A percentile compares a stretch with the other conserved stretches of the same genome.
Evolutionary conservation across 306 rosid species (phyloP).

Genomic region (Vicia sativa): DNA sequence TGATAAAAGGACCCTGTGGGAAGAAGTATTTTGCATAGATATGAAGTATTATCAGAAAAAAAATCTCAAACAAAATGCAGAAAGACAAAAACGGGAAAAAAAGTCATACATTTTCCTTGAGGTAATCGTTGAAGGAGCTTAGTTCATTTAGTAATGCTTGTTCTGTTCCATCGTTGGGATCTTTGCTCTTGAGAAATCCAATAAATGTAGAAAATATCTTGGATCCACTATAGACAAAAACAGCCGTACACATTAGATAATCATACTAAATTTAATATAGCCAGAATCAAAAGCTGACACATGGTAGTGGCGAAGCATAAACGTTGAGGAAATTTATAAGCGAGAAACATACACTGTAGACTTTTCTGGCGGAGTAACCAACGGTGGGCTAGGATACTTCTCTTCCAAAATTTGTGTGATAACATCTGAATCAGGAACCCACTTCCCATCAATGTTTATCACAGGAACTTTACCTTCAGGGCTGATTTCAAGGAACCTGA

Average conservation of each 20-base stretch:
- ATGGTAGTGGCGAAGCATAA: too few species aligned
- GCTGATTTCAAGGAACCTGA: constrained; percentile 78
- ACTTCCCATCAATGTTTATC: constrained; percentile 72
- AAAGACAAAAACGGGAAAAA: constrained; percentile 22
- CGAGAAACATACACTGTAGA: constrained; percentile 63
- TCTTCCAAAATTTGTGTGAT: constrained; percentile 78
- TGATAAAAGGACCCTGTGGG: constrained; percentile 82
- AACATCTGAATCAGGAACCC: constrained; percentile 91
- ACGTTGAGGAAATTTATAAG: constrained; percentile 26
- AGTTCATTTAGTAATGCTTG: constrained; percentile 78
- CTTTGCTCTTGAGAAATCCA: constrained; percentile 94
- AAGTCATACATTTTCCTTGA: constrained; percentile 78
- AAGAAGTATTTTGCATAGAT: constrained; percentile 1
- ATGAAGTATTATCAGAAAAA: neutral
- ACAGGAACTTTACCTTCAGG: constrained; percentile 88
- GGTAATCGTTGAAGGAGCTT: constrained; percentile 70
- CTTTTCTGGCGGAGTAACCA: constrained; percentile 78
- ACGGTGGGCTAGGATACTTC: constrained; percentile 87
- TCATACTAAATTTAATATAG: constrained; percentile 10
- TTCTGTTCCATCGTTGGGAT: constrained; percentile 82
- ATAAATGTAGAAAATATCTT: constrained; percentile 91
- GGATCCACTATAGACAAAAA: constrained; percentile 65
- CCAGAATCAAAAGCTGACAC: neutral
- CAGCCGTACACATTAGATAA: neutral
- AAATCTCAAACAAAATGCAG: constrained; percentile 13